Conservation (phyloP, 2,329 filamentous ascomycete species). For the Ramichloridium luteum region DNA sequence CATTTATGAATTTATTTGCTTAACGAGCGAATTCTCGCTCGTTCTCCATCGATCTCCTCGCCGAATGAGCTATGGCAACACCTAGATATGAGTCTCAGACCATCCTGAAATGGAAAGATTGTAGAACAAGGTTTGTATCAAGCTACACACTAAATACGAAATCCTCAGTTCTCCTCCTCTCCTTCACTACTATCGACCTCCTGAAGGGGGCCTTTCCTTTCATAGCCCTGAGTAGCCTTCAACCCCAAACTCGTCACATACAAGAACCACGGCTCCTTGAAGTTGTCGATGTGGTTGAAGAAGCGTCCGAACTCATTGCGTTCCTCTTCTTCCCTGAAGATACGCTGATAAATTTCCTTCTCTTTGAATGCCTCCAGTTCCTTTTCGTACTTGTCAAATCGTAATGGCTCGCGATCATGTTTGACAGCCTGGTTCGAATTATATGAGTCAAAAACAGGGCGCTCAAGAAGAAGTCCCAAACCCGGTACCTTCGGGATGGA, state of each 20-base stretch:
- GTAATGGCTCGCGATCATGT: constrained; percentile 55
- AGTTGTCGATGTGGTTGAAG: constrained; percentile 41
- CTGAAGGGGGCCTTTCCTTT: constrained; percentile 8
- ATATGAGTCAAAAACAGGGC: constrained; percentile 83
- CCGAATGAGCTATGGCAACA: too few relatives aligned
- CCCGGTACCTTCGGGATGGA: constrained; percentile 91
- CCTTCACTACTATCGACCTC: constrained; percentile 4
- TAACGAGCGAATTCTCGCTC: too few relatives aligned
- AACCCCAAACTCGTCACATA: constrained; percentile 39
- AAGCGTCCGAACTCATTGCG: constrained; percentile 53
- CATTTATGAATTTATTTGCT: too few relatives aligned
- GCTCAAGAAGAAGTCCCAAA: constrained; percentile 74
- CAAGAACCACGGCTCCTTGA: constrained; percentile 37
- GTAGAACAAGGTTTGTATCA: too few relatives aligned
- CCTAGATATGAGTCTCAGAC: too few relatives aligned
- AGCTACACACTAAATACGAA: too few relatives aligned
- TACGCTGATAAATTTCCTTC: constrained; percentile 77
- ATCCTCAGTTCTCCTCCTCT: constrained; percentile 4
- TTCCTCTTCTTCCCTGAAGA: constrained; percentile 79
- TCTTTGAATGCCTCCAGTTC: constrained; percentile 85
- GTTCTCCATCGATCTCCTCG: too few relatives aligned
- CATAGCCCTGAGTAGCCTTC: constrained; percentile 28
- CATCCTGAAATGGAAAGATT: too few relatives aligned
- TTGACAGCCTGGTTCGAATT: constrained; percentile 59
- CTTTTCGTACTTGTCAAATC: constrained; percentile 65